Percentiles rank a stretch among this genome's conserved stretches.
Evolutionary conservation across 2,329 filamentous ascomycete genomes (phyloP).

Genomic region (Pyricularia sp.): DNA sequence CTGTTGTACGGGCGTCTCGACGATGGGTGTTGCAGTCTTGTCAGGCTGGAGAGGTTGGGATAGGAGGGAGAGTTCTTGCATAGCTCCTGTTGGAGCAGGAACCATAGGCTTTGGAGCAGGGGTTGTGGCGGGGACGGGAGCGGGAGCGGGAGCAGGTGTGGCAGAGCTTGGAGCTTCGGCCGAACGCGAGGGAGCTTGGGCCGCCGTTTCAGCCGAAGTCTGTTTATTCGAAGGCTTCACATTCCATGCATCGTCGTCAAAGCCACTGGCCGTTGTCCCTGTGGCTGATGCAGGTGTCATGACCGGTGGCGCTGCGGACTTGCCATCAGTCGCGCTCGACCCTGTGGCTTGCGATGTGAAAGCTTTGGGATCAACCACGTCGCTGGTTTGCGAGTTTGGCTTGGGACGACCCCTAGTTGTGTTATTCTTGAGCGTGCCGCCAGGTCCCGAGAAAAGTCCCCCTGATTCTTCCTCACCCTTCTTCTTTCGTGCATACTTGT

Average conservation of each 20-base stretch:
- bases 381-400: slow-evolving; percentile 75
- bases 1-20: slow-evolving; percentile 22
- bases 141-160: slow-evolving; percentile 25
- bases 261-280: slow-evolving; percentile 41
- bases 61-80: slow-evolving; percentile 48
- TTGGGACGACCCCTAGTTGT: slow-evolving; percentile 85
- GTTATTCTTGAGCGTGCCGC: slow-evolving; percentile 87
- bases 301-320: slow-evolving; percentile 23
- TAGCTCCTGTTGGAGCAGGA: slow-evolving; percentile 56
- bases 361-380: slow-evolving; percentile 79
- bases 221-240: slow-evolving; percentile 69
- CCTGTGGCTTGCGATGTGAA: slow-evolving; percentile 57
- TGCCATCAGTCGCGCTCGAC: slow-evolving; percentile 22
- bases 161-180: slow-evolving; percentile 21
- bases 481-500: slow-evolving; percentile 61
- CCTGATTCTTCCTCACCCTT: slow-evolving; percentile 45
- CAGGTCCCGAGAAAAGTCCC: slow-evolving; percentile 85
- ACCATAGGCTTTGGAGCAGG: slow-evolving; percentile 23
- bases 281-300: slow-evolving; percentile 12
- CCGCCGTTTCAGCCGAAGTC: slow-evolving; percentile 9
- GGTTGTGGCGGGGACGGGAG: slow-evolving; percentile 25
- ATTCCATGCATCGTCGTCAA: slow-evolving; percentile 97
- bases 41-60: slow-evolving; percentile 42
- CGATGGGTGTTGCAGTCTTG: slow-evolving; percentile 24
- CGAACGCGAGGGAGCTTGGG: not conserved